Percentiles rank a stretch among this genome's conserved stretches.
Evolutionary conservation across 2,329 filamentous ascomycete genomes (phyloP).

Genomic region (Colletotrichum lupini): DNA sequence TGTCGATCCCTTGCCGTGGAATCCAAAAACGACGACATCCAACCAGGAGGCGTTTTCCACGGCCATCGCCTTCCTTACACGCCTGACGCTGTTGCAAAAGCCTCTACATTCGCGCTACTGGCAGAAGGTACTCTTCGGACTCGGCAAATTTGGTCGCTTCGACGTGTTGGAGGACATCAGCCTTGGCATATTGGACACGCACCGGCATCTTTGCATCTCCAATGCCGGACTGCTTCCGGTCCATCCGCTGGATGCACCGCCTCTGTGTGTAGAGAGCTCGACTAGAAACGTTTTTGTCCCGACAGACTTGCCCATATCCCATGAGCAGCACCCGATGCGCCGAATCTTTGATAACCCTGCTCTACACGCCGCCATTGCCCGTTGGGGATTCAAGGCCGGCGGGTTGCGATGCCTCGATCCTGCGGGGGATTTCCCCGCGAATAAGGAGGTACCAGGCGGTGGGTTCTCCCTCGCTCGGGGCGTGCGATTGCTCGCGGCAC

Average conservation of each 20-base stretch:
- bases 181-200: slow-evolving; percentile 54
- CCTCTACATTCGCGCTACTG: slow-evolving; percentile 52
- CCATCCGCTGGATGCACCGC: slow-evolving; percentile 56
- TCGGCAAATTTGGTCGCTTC: slow-evolving; percentile 56
- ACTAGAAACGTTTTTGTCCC: slow-evolving; percentile 40
- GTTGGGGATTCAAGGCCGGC: slow-evolving; percentile 58
- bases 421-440: neutral
- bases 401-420: slow-evolving; percentile 34
- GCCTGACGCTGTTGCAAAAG: slow-evolving; percentile 13
- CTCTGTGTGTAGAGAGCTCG: neutral
- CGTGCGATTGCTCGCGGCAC: slow-evolving; percentile 47
- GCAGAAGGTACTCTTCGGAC: slow-evolving; percentile 55
- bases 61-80: slow-evolving; percentile 21
- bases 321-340: slow-evolving; percentile 58
- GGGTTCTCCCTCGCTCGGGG: slow-evolving; percentile 49
- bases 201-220: slow-evolving; percentile 42
- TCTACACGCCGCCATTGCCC: slow-evolving; percentile 53
- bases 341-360: slow-evolving; percentile 53
- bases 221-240: slow-evolving; percentile 52
- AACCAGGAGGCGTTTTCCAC: slow-evolving; percentile 8
- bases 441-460: slow-evolving; percentile 34
- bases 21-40: neutral
- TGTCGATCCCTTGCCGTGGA: slow-evolving; percentile 20
- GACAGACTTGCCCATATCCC: slow-evolving; percentile 53
- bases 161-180: slow-evolving; percentile 57